phyloP scores from a whole-genome alignment of 1,284 basidiomycete species.

The Tilletia horrida region DNA sequence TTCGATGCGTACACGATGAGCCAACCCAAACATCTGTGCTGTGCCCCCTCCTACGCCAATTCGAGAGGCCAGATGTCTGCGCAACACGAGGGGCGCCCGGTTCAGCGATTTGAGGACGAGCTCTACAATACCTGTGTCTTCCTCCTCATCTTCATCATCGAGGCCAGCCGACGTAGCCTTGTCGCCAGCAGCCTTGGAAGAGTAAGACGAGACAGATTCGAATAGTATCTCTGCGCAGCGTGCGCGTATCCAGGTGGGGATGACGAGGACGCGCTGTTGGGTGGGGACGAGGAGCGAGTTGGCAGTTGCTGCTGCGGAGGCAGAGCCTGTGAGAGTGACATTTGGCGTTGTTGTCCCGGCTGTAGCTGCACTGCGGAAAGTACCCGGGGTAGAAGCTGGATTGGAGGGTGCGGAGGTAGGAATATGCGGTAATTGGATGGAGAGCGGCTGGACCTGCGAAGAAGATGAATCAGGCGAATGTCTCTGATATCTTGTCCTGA shows the following conservation, averaged over 20 bases:
- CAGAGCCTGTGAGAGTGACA: too few relatives aligned
- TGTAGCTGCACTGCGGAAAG: too few relatives aligned
- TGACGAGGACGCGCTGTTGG: conserved; percentile 65
- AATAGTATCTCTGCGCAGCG: conserved; percentile 85
- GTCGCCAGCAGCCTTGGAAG: not conserved
- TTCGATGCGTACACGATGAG: conserved; percentile 75
- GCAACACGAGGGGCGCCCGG: conserved; percentile 62
- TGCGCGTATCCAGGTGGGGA: conserved; percentile 93
- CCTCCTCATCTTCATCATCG: conserved; percentile 60
- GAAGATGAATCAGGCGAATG: not conserved
- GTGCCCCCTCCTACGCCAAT: conserved; percentile 84
- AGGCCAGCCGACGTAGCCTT: not conserved
- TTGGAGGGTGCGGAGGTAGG: not conserved
- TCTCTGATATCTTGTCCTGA: not conserved
- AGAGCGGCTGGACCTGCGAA: not conserved
- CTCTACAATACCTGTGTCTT: conserved; percentile 67
- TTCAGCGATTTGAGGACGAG: conserved; percentile 72
- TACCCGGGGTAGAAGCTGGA: not conserved
- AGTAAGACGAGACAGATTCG: conserved; percentile 62
- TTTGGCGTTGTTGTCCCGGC: too few relatives aligned
- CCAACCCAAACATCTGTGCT: conserved; percentile 84
- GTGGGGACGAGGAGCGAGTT: not conserved
- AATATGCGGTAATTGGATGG: not conserved
- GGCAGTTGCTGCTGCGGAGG: too few relatives aligned
- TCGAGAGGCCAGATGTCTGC: conserved; percentile 76